Percentiles rank a stretch among this genome's conserved stretches.
phyloP scores from a whole-genome alignment of 345 rosid genomes.

The Ceriops zippeliana region DNA sequence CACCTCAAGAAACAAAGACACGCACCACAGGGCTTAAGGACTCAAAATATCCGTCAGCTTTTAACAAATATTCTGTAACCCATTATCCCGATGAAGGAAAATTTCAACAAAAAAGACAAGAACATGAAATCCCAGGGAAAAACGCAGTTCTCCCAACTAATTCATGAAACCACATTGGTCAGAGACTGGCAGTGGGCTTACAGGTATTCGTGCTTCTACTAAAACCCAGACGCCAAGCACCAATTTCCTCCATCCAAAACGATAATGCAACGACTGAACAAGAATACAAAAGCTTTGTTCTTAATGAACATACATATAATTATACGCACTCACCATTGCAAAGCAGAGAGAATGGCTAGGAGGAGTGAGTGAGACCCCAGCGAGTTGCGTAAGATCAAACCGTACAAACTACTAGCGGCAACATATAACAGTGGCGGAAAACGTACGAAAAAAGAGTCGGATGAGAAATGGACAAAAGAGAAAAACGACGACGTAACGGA shows the following conservation, averaged over 20 bases:
- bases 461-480: not conserved
- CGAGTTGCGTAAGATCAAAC: not conserved
- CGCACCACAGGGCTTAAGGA: too few species aligned
- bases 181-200: not conserved
- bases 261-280: not conserved
- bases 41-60: too few species aligned
- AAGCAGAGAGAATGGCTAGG: not conserved
- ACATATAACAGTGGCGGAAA: not conserved
- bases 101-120: too few species aligned
- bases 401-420: not conserved
- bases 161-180: too few species aligned
- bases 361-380: not conserved
- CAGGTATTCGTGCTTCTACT: too few species aligned
- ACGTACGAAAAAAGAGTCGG: not conserved
- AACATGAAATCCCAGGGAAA: not conserved
- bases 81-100: too few species aligned
- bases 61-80: too few species aligned
- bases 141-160: not conserved
- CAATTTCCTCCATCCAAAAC: not conserved
- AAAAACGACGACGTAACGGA: not conserved
- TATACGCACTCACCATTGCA: not conserved
- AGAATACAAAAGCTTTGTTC: too few species aligned
- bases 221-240: not conserved
- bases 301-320: too few species aligned
- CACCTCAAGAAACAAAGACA: too few species aligned